phyloP scores from a whole-genome alignment of 768 basidiomycete genomes.

The Podaxis rugospora region DNA sequence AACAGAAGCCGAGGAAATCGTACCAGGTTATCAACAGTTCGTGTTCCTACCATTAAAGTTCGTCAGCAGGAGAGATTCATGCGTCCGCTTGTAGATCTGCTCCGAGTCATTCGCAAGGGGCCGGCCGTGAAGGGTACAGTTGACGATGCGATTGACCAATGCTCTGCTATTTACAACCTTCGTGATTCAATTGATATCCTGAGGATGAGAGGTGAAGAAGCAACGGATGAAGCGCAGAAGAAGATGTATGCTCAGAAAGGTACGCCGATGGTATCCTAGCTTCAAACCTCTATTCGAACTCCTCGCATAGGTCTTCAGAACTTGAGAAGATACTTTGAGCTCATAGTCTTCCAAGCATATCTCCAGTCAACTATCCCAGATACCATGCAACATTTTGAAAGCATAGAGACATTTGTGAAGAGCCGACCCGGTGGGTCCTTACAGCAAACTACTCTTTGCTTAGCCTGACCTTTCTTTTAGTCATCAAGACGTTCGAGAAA shows the following conservation, averaged over 20 bases:
- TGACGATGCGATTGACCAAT: slow-evolving; percentile 86
- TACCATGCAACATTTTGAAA: slow-evolving; percentile 68
- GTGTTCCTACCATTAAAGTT: neutral
- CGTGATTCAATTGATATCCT: slow-evolving; percentile 86
- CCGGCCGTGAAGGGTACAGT: slow-evolving; percentile 81
- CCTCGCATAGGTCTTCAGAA: slow-evolving; percentile 60
- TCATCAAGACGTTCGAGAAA: slow-evolving; percentile 93
- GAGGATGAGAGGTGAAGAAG: slow-evolving; percentile 72
- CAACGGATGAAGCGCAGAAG: slow-evolving; percentile 67
- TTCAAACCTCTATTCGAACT: neutral
- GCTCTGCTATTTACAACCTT: slow-evolving; percentile 77
- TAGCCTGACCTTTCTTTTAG: slow-evolving; percentile 29
- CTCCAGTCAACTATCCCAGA: slow-evolving; percentile 79
- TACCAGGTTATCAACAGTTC: slow-evolving; percentile 10
- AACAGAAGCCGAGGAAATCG: slow-evolving; percentile 20
- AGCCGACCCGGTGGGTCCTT: slow-evolving; percentile 68
- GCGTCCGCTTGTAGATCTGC: slow-evolving; percentile 48
- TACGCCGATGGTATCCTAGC: slow-evolving; percentile 20
- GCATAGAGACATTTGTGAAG: slow-evolving; percentile 79
- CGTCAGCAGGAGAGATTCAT: neutral
- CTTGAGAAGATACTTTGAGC: slow-evolving; percentile 78
- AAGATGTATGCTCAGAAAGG: slow-evolving; percentile 68
- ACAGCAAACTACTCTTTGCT: neutral
- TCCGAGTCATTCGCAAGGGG: slow-evolving; percentile 85
- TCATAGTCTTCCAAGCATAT: slow-evolving; percentile 89